phyloP scores from a whole-genome alignment of 495 filamentous ascomycete genomes.

The Achaetomiella virescens region DNA sequence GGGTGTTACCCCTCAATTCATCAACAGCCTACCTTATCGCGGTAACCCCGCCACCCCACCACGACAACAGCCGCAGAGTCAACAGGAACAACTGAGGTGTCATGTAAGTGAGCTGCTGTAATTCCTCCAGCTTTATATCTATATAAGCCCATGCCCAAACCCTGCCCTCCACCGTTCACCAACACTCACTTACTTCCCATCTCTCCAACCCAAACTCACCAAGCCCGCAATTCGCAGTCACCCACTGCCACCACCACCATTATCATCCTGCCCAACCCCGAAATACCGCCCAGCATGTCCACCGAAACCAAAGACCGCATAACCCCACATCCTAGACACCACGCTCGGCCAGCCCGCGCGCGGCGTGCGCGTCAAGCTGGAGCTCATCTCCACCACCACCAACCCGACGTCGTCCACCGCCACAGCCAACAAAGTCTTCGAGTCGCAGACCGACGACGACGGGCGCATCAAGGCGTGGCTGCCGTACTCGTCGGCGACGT shows the following conservation, averaged over 20 bases:
- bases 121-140: not conserved
- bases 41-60: not conserved
- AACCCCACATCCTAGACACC: slow-evolving; percentile 59
- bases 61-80: not conserved
- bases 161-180: not conserved
- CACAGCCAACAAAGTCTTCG: slow-evolving; percentile 36
- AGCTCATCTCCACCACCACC: slow-evolving; percentile 53
- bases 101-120: not conserved
- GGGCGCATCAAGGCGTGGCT: slow-evolving; percentile 80
- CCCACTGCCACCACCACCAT: not conserved
- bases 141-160: not conserved
- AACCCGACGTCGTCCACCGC: slow-evolving; percentile 9
- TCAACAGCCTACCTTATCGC: not conserved
- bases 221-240: slow-evolving; percentile 16
- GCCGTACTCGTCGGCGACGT: slow-evolving; percentile 40
- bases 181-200: not conserved
- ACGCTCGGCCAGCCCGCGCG: slow-evolving; percentile 57
- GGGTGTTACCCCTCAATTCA: slow-evolving; percentile 3
- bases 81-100: not conserved
- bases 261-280: not conserved
- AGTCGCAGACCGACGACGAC: slow-evolving; percentile 72
- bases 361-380: slow-evolving; percentile 71
- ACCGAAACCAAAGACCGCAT: slow-evolving; percentile 44
- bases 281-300: not conserved
- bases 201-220: not conserved